These are phyloP conservation scores for Blastobotrys raffinosifermentans DNA, from an alignment of 1,139 yeast species.

Conservation along the genomic window DNA sequence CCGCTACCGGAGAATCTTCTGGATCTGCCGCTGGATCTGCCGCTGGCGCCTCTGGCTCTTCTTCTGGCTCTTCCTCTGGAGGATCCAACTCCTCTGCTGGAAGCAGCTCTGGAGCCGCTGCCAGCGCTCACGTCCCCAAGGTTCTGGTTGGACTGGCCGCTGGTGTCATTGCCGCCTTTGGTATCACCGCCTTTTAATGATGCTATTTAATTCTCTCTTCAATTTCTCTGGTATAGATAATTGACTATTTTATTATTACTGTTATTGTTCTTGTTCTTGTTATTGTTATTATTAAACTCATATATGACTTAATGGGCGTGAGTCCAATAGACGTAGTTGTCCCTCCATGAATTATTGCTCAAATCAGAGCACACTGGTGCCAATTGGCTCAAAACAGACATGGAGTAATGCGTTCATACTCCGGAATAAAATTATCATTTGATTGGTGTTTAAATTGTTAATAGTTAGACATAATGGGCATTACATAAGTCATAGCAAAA, in stretches of 20 bases:
- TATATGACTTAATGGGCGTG: too few relatives aligned
- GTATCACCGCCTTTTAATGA: slow-evolving; percentile 12
- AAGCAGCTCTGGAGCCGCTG: slow-evolving; percentile 5
- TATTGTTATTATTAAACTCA: slow-evolving; percentile 1
- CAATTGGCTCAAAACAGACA: neutral
- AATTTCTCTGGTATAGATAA: slow-evolving; percentile 1
- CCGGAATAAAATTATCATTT: neutral
- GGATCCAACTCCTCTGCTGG: slow-evolving; percentile 1
- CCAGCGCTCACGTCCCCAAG: slow-evolving; percentile 15
- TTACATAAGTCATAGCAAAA: neutral
- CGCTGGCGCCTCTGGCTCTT: slow-evolving; percentile 2
- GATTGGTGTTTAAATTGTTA: neutral
- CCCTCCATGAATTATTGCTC: neutral
- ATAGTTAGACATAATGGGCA: too few relatives aligned
- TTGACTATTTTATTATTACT: neutral
- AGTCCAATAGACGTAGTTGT: too few relatives aligned
- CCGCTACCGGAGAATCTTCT: slow-evolving; percentile 7
- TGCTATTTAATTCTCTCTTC: slow-evolving; percentile 1
- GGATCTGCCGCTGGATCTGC: slow-evolving; percentile 8
- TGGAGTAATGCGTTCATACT: neutral
- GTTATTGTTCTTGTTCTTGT: neutral
- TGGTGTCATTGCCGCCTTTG: slow-evolving; percentile 17
- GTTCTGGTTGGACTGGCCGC: slow-evolving; percentile 17
- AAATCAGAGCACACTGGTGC: neutral
- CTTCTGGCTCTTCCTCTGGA: neutral